phyloP scores from a whole-genome alignment of 2,329 filamentous ascomycete species.

The Aspergillus oerlinghausenensis region DNA sequence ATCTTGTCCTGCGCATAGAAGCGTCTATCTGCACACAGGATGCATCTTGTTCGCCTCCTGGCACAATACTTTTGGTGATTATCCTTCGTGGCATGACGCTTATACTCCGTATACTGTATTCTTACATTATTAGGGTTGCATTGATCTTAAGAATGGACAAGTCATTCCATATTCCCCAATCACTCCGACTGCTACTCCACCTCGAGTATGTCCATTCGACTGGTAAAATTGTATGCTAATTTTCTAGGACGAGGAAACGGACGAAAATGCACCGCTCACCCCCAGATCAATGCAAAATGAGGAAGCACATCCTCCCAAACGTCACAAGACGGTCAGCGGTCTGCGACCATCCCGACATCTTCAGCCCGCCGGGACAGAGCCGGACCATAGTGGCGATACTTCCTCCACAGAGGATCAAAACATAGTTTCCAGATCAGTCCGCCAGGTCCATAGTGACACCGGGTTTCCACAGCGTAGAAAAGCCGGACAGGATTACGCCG shows the following conservation, averaged over 20 bases:
- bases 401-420: not conserved
- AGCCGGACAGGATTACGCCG: constrained; percentile 22
- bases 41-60: not conserved
- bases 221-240: not conserved
- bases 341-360: constrained; percentile 20
- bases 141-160: constrained; percentile 8
- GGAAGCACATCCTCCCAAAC: constrained; percentile 9
- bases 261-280: not conserved
- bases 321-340: constrained; percentile 30
- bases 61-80: not conserved
- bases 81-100: not conserved
- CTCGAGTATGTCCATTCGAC: not conserved
- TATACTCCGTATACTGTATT: not conserved
- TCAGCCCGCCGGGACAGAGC: not conserved
- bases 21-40: constrained; percentile 1
- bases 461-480: constrained; percentile 22
- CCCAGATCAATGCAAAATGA: constrained; percentile 4
- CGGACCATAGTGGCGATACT: not conserved
- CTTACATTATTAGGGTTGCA: constrained; percentile 6
- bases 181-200: not conserved
- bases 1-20: constrained; percentile 9
- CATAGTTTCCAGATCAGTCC: constrained; percentile 1
- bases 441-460: constrained; percentile 23
- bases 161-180: constrained; percentile 1
- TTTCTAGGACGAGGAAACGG: not conserved